Evolutionary conservation across 1,284 basidiomycete species (phyloP).

Genomic region (Ustilago loliicola): DNA sequence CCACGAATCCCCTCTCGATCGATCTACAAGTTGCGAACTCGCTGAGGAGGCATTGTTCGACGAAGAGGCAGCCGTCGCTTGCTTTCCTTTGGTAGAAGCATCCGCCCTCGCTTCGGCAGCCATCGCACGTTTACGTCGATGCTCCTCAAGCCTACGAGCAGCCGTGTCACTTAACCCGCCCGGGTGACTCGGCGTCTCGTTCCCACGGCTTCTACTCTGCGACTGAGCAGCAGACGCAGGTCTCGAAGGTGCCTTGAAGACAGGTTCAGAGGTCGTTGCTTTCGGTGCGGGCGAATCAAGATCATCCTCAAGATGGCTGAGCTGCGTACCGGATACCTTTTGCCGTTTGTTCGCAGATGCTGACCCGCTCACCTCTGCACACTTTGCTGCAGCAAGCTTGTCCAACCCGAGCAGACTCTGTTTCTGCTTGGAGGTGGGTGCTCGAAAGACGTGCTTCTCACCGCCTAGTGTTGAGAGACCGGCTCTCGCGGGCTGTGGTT

Average conservation of each 20-base stretch:
- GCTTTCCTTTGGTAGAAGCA: slow-evolving; percentile 15
- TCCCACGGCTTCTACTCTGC: slow-evolving; percentile 24
- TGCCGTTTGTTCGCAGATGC: slow-evolving; percentile 31
- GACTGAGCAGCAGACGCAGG: slow-evolving; percentile 38
- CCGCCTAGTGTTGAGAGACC: slow-evolving; percentile 39
- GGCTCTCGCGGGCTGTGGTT: slow-evolving; percentile 32
- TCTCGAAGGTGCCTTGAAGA: slow-evolving; percentile 47
- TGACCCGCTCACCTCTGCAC: slow-evolving; percentile 10
- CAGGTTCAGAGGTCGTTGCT: slow-evolving; percentile 9
- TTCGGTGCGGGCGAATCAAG: slow-evolving; percentile 12
- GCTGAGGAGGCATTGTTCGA: slow-evolving; percentile 2
- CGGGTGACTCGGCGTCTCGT: slow-evolving; percentile 58
- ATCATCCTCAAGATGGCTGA: slow-evolving; percentile 31
- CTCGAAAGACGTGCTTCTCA: slow-evolving; percentile 67
- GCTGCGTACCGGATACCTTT: slow-evolving; percentile 28
- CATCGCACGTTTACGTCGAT: slow-evolving; percentile 41
- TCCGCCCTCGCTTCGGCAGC: slow-evolving; percentile 21
- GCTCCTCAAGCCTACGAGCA: slow-evolving; percentile 48
- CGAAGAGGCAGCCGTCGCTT: slow-evolving; percentile 8
- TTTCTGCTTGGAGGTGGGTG: slow-evolving; percentile 77
- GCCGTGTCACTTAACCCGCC: slow-evolving; percentile 56
- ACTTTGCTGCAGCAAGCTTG: slow-evolving; percentile 86
- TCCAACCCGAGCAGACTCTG: slow-evolving; percentile 80
- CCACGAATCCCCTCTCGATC: slow-evolving; percentile 26
- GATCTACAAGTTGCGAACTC: background rate